Evolutionary conservation across 2,329 filamentous ascomycete species (phyloP).

Genomic region (Phialemonium atrogriseum): DNA sequence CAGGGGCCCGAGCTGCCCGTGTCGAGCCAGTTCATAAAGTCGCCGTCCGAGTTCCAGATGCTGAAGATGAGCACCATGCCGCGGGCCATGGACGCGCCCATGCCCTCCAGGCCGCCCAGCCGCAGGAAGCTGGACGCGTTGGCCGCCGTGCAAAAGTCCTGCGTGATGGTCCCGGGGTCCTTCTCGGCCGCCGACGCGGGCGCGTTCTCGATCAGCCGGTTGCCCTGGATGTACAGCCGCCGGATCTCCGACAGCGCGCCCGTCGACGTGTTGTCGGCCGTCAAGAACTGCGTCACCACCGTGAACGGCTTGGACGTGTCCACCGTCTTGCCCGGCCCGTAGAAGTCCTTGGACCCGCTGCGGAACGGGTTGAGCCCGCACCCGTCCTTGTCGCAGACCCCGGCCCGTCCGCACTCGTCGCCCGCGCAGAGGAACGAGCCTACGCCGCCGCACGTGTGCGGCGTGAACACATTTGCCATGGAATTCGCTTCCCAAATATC

Average conservation of each 20-base stretch:
- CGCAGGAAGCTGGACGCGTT: slow-evolving; percentile 30
- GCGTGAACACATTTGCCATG: slow-evolving; percentile 33
- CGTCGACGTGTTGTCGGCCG: slow-evolving; percentile 20
- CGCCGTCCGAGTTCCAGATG: slow-evolving; percentile 39
- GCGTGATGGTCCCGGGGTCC: slow-evolving; percentile 30
- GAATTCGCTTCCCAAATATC: slow-evolving; percentile 49
- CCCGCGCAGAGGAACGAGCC: slow-evolving; percentile 36
- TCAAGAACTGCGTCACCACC: slow-evolving; percentile 38
- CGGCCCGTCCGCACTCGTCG: slow-evolving; percentile 24
- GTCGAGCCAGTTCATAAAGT: slow-evolving; percentile 44
- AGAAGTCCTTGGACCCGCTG: slow-evolving; percentile 18
- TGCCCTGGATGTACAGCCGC: slow-evolving; percentile 40
- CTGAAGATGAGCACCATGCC: slow-evolving; percentile 38
- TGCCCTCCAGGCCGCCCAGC: slow-evolving; percentile 40
- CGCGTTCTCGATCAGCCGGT: slow-evolving; percentile 37
- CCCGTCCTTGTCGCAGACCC: slow-evolving; percentile 34
- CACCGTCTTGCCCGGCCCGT: slow-evolving; percentile 22
- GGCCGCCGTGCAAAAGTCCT: slow-evolving; percentile 44
- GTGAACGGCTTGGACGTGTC: slow-evolving; percentile 31
- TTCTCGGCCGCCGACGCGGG: slow-evolving; percentile 4
- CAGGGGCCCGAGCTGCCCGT: slow-evolving; percentile 36
- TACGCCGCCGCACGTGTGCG: slow-evolving; percentile 37
- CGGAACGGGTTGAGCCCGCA: slow-evolving; percentile 35
- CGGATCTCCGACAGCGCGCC: slow-evolving; percentile 35
- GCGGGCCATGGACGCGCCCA: slow-evolving; percentile 37